Conservation (phyloP, 768 basidiomycete species). For the Chiua virens region DNA sequence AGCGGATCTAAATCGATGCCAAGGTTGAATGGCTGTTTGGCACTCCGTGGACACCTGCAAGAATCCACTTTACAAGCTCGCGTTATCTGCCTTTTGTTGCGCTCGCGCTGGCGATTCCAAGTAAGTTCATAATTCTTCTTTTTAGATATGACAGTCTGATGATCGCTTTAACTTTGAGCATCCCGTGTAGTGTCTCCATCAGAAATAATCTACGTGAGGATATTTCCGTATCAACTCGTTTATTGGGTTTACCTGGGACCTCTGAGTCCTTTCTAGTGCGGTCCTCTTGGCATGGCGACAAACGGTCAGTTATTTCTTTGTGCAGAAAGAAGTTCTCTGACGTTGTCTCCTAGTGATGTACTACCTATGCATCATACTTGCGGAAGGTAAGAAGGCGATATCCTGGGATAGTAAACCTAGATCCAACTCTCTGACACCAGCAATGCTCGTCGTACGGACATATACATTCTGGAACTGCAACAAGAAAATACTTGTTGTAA, state of each 20-base stretch:
- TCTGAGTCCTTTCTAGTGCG: slow-evolving; percentile 11
- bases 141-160: not conserved
- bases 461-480: slow-evolving; percentile 16
- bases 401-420: not conserved
- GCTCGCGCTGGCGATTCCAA: slow-evolving; percentile 12
- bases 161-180: not conserved
- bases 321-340: not conserved
- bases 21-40: slow-evolving; percentile 19
- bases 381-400: slow-evolving; percentile 16
- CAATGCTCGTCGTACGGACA: slow-evolving; percentile 20
- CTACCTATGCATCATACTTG: slow-evolving; percentile 14
- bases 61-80: slow-evolving; percentile 16
- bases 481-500: slow-evolving; percentile 18
- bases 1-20: not conserved
- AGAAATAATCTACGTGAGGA: slow-evolving; percentile 5
- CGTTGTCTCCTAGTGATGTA: slow-evolving; percentile 6
- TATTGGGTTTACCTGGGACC: not conserved
- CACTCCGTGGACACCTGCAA: slow-evolving; percentile 14
- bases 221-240: not conserved
- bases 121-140: not conserved
- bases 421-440: not conserved
- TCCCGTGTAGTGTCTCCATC: not conserved
- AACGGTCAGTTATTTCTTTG: not conserved
- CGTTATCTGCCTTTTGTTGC: slow-evolving; percentile 24
- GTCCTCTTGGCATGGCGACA: slow-evolving; percentile 8